phyloP scores from a whole-genome alignment of 805 yeast species.

The Ogataea nakhonphanomensis region DNA sequence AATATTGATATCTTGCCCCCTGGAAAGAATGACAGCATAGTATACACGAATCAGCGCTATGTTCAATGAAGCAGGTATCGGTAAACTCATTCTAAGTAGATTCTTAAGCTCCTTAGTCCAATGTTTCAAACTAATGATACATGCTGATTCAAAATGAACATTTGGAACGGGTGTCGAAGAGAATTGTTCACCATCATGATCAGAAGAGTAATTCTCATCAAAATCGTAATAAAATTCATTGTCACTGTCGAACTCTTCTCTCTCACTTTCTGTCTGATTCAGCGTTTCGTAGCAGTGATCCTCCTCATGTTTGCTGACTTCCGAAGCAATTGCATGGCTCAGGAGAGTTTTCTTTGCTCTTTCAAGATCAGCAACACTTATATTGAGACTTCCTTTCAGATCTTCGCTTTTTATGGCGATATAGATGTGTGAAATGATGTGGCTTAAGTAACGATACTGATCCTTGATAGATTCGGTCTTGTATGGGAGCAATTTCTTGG shows the following conservation, averaged over 20 bases:
- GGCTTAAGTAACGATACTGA: conserved; percentile 69
- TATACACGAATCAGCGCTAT: conserved; percentile 63
- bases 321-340: conserved; percentile 17
- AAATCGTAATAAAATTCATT: conserved; percentile 36
- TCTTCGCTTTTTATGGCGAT: conserved; percentile 74
- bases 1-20: conserved; percentile 66
- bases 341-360: conserved; percentile 25
- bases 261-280: conserved; percentile 33
- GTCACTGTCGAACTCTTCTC: conserved; percentile 32
- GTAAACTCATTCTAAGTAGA: conserved; percentile 74
- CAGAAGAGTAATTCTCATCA: conserved; percentile 40
- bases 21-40: conserved; percentile 64
- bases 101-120: conserved; percentile 86
- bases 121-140: conserved; percentile 69
- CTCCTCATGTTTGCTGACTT: conserved; percentile 25
- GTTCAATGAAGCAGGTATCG: conserved; percentile 66
- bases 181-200: conserved; percentile 39
- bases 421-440: conserved; percentile 75
- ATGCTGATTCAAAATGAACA: conserved; percentile 61
- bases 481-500: conserved; percentile 58
- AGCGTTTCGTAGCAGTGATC: conserved; percentile 54
- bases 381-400: conserved; percentile 63
- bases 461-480: conserved; percentile 63
- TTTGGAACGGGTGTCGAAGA: conserved; percentile 52
- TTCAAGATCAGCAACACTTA: conserved; percentile 67